Percentiles rank a stretch among this genome's conserved stretches.
Evolutionary conservation across 2,329 filamentous ascomycete species (phyloP).

Genomic region (Coniochaeta sp.): DNA sequence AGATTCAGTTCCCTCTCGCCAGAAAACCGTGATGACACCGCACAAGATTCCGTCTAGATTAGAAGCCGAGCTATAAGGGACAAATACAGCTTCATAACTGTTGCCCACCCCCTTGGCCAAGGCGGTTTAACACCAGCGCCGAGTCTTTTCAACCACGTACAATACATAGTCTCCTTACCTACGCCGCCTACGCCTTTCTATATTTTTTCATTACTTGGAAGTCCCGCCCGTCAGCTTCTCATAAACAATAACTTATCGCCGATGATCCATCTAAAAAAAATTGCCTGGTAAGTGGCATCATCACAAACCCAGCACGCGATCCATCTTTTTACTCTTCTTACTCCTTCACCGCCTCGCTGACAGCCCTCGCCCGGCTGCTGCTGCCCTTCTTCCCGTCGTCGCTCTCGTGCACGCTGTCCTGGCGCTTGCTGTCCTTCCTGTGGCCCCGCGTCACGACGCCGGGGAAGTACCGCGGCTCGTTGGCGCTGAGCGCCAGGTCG

Average conservation of each 20-base stretch:
- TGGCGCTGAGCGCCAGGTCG: conserved; percentile 15
- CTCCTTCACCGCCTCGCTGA: background rate
- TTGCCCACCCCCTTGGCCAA: background rate
- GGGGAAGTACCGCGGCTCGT: conserved; percentile 64
- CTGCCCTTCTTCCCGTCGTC: background rate
- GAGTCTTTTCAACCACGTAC: background rate
- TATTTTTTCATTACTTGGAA: background rate
- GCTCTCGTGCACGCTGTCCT: conserved; percentile 11
- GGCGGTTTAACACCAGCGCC: background rate
- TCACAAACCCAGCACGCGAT: background rate
- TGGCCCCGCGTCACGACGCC: conserved; percentile 54
- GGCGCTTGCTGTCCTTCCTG: conserved; percentile 33
- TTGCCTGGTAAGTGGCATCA: no score
- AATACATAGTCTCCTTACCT: background rate
- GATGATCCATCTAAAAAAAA: no score
- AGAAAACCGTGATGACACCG: background rate
- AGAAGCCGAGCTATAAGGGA: background rate
- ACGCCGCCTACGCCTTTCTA: background rate
- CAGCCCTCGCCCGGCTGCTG: background rate
- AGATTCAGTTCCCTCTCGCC: background rate
- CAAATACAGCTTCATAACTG: background rate
- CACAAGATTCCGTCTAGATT: background rate
- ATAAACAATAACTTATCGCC: no score
- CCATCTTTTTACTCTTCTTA: background rate
- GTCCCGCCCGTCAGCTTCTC: no score